A percentile compares a stretch with the other conserved stretches of the same genome.
Conservation (phyloP, 2,329 filamentous ascomycete species). For the Massarina eburnea region DNA sequence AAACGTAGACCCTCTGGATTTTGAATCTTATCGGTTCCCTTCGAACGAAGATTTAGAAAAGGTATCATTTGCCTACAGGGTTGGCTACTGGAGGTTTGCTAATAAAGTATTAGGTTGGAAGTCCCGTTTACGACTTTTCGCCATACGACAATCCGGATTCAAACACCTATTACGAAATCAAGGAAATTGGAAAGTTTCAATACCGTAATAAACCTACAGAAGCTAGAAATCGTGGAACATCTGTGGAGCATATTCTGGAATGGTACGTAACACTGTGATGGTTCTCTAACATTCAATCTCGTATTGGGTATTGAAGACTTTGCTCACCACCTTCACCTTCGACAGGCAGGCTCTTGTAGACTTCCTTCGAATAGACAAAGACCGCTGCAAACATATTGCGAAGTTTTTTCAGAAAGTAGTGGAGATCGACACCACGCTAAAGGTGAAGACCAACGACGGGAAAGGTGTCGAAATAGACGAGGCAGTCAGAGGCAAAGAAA, state of each 20-base stretch:
- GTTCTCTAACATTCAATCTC: not conserved
- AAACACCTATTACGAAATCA: not conserved
- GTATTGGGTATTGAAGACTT: not conserved
- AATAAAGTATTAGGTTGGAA: no score
- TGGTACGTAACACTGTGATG: no score
- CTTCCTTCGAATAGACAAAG: not conserved
- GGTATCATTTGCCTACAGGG: no score
- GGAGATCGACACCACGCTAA: not conserved
- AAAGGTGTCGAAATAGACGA: not conserved
- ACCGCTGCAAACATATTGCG: slow-evolving; percentile 1
- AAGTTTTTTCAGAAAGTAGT: not conserved
- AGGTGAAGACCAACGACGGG: no score
- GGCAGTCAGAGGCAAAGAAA: not conserved
- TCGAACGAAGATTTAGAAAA: not conserved
- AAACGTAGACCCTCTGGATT: no score
- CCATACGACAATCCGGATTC: not conserved
- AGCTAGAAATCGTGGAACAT: slow-evolving; percentile 2
- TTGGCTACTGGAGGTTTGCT: no score
- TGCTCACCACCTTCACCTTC: no score
- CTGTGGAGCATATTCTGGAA: slow-evolving; percentile 6
- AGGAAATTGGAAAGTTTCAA: no score
- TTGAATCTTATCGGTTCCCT: not conserved
- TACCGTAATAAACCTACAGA: no score
- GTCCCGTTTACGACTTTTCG: not conserved
- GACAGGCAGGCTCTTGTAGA: not conserved